Conservation (phyloP, 805 yeast species). For the Suhomyces faveliae region DNA sequence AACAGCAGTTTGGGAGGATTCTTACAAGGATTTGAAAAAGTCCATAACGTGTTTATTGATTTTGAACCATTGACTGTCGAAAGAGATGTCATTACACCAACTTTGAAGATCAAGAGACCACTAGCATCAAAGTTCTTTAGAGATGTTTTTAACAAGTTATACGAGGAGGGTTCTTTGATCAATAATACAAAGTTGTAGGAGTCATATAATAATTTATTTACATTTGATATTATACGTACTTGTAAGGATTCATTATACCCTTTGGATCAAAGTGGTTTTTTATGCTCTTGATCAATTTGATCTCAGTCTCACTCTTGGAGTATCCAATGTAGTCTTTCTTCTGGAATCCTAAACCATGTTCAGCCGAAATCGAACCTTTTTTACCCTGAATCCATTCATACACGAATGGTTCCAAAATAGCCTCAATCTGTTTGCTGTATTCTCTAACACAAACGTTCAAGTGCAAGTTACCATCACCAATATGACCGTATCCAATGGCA, state of each 20-base stretch:
- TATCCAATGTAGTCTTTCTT: slow-evolving; percentile 88
- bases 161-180: slow-evolving; percentile 35
- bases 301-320: slow-evolving; percentile 71
- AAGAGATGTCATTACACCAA: slow-evolving; percentile 66
- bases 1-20: slow-evolving; percentile 19
- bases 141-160: slow-evolving; percentile 27
- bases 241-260: slow-evolving; percentile 91
- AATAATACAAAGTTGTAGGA: slow-evolving; percentile 4
- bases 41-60: slow-evolving; percentile 28
- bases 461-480: slow-evolving; percentile 97
- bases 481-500: slow-evolving; percentile 96
- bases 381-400: slow-evolving; percentile 79
- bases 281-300: slow-evolving; percentile 71
- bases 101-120: slow-evolving; percentile 51
- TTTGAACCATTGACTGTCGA: slow-evolving; percentile 46
- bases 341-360: slow-evolving; percentile 96
- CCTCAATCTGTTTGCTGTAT: slow-evolving; percentile 77
- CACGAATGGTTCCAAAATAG: slow-evolving; percentile 86
- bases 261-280: slow-evolving; percentile 88
- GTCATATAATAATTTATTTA: background rate
- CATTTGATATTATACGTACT: slow-evolving; percentile 54
- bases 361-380: slow-evolving; percentile 92
- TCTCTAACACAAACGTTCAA: slow-evolving; percentile 87
- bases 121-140: slow-evolving; percentile 29
- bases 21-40: slow-evolving; percentile 34